Evolutionary conservation across 352 stramenopile species (phyloP), one percentile per base, ranked within the genome.

Genomic region (Labyrinthula sp.): DNA sequence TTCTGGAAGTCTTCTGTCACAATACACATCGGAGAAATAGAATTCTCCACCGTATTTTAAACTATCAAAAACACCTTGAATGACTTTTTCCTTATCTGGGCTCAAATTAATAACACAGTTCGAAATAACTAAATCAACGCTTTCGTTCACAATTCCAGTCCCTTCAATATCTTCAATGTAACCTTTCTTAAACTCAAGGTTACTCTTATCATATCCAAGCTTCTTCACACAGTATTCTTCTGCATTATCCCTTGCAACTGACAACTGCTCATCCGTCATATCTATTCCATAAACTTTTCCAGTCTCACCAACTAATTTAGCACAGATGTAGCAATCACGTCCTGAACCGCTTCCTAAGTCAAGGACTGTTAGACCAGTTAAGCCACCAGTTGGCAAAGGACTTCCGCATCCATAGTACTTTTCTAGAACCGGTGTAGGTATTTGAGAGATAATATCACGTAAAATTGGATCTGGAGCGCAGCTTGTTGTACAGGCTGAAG

Each of bases 91-190:
- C 61, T 89, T 91, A 56, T 88, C 73, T n/a, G 73, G 69, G 47
- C 71, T 82, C 0, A 88, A 58, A 48, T 89, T 91, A 45, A 91
- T 79, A 5, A 88, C 76, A 41, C 75, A 86, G 63, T 91, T 91
- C 29, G 66, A 79, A 40, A 89, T 78, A 35, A 87, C 79, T 2
- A 91, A 58, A 61, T 91, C 78, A 37, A 88, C 77, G 1, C 61
- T 70, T 30, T 58, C 65, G 23, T 69, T 59, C 14, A 67, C 63
- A n/a, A 88, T 57, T 0, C 59, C 66, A 3, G 79, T 64, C 35
- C 81, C 63, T 28, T 71, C 63, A n/a, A 90, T 64, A 14, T 71
- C 67, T 57, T 91, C 76, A 46, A 89, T 77, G 29, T 78, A 71
- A 17, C 73, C 76, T 46, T 81, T 60, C 26, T 75, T 58, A 61